A percentile compares a stretch with the other conserved stretches of the same genome.
Conservation (phyloP, 208 protist species). For the Hexamita inflata region DNA sequence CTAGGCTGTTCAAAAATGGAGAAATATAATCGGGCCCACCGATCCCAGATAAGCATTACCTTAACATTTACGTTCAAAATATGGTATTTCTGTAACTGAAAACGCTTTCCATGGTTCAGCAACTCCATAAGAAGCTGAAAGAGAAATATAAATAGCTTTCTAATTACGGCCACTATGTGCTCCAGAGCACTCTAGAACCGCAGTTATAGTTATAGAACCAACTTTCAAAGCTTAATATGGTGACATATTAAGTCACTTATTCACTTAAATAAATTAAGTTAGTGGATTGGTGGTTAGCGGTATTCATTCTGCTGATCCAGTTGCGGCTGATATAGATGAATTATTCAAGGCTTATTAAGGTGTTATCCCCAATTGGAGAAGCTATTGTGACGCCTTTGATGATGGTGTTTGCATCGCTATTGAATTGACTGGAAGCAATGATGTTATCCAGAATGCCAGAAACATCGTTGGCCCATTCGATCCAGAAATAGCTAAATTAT, state of each 20-base stretch:
- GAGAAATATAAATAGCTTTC: not conserved
- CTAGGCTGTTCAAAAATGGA: not conserved
- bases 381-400: not conserved
- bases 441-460: not conserved
- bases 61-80: not conserved
- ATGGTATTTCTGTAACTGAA: not conserved
- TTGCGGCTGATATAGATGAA: conserved; percentile 6
- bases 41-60: not conserved
- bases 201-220: conserved; percentile 9
- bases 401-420: conserved; percentile 3
- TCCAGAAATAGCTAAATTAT: conserved; percentile 2
- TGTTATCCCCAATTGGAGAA: conserved; percentile 9
- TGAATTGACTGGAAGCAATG: not conserved
- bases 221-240: not conserved
- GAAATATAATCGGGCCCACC: conserved; percentile 17
- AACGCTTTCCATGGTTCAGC: not conserved
- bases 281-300: not conserved
- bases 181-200: not conserved
- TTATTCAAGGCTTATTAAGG: conserved; percentile 2
- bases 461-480: conserved; percentile 7
- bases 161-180: not conserved
- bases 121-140: not conserved
- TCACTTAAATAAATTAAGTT: not conserved
- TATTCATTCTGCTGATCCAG: conserved; percentile 2
- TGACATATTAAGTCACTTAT: not conserved